Conservation (phyloP, 163 green algal genomes). For the Scenedesmus sp. region DNA sequence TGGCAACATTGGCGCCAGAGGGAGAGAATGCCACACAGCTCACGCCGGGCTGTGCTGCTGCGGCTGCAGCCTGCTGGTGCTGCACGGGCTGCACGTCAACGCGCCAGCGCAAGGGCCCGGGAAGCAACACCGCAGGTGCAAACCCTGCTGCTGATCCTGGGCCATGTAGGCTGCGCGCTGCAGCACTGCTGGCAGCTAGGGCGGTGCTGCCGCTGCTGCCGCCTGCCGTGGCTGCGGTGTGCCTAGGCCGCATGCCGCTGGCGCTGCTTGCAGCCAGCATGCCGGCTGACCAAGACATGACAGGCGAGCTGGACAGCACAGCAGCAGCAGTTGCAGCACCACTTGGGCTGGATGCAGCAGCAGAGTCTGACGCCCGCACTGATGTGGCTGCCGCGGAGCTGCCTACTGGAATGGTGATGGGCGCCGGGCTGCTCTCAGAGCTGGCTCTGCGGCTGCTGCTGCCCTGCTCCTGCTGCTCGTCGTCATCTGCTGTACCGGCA, state of each 20-base stretch:
- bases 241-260: slow-evolving; percentile 19
- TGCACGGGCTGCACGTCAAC: background rate
- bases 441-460: background rate
- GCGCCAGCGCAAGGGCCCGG: background rate
- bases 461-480: background rate
- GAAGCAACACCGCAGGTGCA: background rate
- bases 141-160: background rate
- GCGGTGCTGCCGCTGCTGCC: slow-evolving; percentile 1
- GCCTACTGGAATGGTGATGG: background rate
- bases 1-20: slow-evolving; percentile 36
- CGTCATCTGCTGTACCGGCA: background rate
- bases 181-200: background rate
- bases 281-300: slow-evolving; percentile 24
- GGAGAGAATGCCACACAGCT: slow-evolving; percentile 36
- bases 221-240: background rate
- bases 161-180: background rate
- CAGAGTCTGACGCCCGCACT: background rate
- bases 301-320: slow-evolving; percentile 14
- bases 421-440: background rate
- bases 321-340: background rate
- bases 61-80: background rate
- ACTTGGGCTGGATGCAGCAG: background rate
- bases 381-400: background rate
- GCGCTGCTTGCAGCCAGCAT: background rate
- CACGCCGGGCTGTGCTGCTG: background rate